Conservation (phyloP, 1,284 basidiomycete species). For the Coriolopsis trogii region DNA sequence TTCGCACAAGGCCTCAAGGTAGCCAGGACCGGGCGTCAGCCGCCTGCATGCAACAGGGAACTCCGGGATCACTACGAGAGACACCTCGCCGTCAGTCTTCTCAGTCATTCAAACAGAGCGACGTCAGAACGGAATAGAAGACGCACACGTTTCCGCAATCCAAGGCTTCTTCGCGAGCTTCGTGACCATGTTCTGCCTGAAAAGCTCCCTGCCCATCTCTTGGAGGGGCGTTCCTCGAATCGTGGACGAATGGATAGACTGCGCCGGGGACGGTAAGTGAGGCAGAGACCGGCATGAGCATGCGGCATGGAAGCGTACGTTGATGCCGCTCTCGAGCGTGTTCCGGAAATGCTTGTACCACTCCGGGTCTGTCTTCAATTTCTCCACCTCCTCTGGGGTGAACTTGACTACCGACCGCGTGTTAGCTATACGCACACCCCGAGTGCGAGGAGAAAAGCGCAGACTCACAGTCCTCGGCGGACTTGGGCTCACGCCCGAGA, state of each 20-base stretch:
- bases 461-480: slow-evolving; percentile 47
- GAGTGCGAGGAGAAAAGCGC: slow-evolving; percentile 3
- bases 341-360: slow-evolving; percentile 55
- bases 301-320: slow-evolving; percentile 36
- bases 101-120: neutral
- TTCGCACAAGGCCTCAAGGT: slow-evolving; percentile 62
- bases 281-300: neutral
- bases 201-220: slow-evolving; percentile 39
- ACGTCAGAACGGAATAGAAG: neutral
- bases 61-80: slow-evolving; percentile 52
- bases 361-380: slow-evolving; percentile 47
- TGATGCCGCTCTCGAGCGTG: slow-evolving; percentile 53
- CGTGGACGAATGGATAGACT: slow-evolving; percentile 52
- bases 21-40: slow-evolving; percentile 67
- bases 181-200: slow-evolving; percentile 51
- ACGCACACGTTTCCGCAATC: slow-evolving; percentile 58
- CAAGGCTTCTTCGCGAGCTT: slow-evolving; percentile 58
- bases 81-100: too few relatives aligned
- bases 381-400: slow-evolving; percentile 54
- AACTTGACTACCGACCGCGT: slow-evolving; percentile 42
- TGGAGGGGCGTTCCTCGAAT: slow-evolving; percentile 48
- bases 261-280: neutral
- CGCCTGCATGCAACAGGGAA: slow-evolving; percentile 61
- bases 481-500: slow-evolving; percentile 37
- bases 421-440: neutral